Percentiles rank a stretch among this genome's conserved stretches.
Conservation (phyloP, 106 monocot genomes). For the Agapanthus africanus region DNA sequence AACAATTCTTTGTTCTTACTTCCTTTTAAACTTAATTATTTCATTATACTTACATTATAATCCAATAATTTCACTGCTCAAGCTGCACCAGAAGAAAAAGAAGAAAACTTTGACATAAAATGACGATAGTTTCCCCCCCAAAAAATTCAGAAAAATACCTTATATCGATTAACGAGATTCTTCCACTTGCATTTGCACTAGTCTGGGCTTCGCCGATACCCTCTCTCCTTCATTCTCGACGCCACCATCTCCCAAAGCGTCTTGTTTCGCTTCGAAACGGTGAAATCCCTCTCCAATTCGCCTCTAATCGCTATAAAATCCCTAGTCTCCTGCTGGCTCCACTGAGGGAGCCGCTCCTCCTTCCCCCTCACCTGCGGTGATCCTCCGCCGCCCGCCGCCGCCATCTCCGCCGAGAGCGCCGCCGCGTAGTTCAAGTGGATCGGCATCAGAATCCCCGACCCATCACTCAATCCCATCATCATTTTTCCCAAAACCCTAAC, state of each 20-base stretch:
- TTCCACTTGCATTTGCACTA: slow-evolving; percentile 92
- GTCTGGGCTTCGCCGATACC: slow-evolving; percentile 58
- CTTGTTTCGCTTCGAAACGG: slow-evolving; percentile 42
- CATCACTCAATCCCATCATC: not conserved
- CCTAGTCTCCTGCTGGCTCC: slow-evolving; percentile 56
- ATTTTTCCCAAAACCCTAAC: not conserved
- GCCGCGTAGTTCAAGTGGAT: slow-evolving; percentile 1
- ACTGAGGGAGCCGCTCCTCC: slow-evolving; percentile 52
- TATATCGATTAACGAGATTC: slow-evolving; percentile 79
- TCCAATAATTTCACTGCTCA: not conserved
- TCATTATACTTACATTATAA: not conserved
- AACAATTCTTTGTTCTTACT: not conserved
- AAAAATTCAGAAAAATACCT: slow-evolving; percentile 24
- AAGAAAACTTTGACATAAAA: too few species aligned
- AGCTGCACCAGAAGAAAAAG: not conserved
- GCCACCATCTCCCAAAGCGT: slow-evolving; percentile 63
- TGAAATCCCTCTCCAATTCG: slow-evolving; percentile 63
- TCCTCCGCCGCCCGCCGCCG: not conserved
- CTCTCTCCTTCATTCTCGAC: slow-evolving; percentile 46
- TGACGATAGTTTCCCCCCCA: too few species aligned
- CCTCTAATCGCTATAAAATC: slow-evolving; percentile 62
- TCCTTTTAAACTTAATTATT: not conserved
- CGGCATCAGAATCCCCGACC: not conserved
- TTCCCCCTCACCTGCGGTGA: not conserved
- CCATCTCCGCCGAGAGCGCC: not conserved